Conservation (phyloP, 208 protist species). For the Leishmania mexicana region DNA sequence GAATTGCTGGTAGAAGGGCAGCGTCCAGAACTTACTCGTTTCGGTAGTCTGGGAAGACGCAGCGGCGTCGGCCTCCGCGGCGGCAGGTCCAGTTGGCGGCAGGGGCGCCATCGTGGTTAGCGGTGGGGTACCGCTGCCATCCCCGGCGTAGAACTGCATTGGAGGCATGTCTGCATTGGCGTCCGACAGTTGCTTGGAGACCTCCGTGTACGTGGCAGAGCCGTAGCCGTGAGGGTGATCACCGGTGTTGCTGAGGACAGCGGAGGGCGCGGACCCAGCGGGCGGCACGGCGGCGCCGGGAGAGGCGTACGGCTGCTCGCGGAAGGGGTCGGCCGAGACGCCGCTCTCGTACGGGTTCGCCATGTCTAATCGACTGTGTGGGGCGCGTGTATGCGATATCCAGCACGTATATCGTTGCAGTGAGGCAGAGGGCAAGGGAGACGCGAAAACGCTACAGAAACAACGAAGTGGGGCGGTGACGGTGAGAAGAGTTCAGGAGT, state of each 20-base stretch:
- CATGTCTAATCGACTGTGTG: constrained; percentile 26
- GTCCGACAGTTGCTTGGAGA: constrained; percentile 2
- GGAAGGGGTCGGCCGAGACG: constrained; percentile 51
- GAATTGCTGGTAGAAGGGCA: constrained; percentile 91
- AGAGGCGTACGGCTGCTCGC: constrained; percentile 31
- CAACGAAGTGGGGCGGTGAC: background rate
- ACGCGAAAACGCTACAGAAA: background rate
- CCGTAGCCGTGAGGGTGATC: constrained; percentile 17
- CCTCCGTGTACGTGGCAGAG: constrained; percentile 19
- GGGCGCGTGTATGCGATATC: background rate
- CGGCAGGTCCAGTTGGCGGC: constrained; percentile 10
- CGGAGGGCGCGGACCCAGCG: background rate
- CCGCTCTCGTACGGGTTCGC: constrained; percentile 65
- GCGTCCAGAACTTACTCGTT: constrained; percentile 77
- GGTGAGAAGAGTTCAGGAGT: background rate
- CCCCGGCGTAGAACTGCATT: constrained; percentile 19
- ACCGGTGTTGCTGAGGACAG: background rate
- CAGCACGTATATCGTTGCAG: background rate
- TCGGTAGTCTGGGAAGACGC: constrained; percentile 1
- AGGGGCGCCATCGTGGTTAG: background rate
- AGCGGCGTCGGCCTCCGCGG: background rate
- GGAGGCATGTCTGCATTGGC: constrained; percentile 5
- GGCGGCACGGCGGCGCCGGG: constrained; percentile 6
- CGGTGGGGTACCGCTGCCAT: constrained; percentile 1
- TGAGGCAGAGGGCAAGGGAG: background rate